Percentiles rank a stretch among this genome's conserved stretches.
Evolutionary conservation across 2,329 filamentous ascomycete genomes (phyloP).

Genomic region (Tolypocladium album): DNA sequence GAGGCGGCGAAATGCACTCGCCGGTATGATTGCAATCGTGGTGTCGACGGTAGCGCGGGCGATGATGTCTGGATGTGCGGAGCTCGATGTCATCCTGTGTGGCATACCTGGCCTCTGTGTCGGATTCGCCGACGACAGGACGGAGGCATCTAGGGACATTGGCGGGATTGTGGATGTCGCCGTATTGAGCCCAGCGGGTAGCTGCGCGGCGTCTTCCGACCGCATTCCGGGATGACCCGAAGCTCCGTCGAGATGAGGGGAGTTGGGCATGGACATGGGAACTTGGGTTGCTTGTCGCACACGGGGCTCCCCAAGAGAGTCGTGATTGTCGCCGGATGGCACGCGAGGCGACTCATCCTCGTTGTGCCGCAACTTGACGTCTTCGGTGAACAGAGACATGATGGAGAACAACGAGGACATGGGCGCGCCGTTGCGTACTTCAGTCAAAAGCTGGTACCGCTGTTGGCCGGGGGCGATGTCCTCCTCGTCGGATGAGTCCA

Average conservation of each 20-base stretch:
- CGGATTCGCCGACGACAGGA: conserved; percentile 15
- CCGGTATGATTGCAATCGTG: conserved; percentile 95
- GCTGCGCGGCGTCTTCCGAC: conserved; percentile 7
- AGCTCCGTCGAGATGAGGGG: conserved; percentile 25
- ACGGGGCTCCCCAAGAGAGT: conserved; percentile 10
- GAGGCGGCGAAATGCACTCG: conserved; percentile 84
- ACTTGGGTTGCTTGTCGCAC: conserved; percentile 4
- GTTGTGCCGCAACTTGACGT: conserved; percentile 70
- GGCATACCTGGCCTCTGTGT: conserved; percentile 26
- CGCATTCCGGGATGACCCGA: conserved; percentile 5
- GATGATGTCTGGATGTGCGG: conserved; percentile 92
- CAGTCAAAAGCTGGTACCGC: conserved; percentile 88
- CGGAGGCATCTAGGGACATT: conserved; percentile 52
- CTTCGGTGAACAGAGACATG: conserved; percentile 91
- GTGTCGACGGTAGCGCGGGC: conserved; percentile 94
- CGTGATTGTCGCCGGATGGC: conserved; percentile 11
- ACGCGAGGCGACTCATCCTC: conserved; percentile 36
- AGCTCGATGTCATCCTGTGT: conserved; percentile 47
- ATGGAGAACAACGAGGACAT: conserved; percentile 99
- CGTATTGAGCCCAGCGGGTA: conserved; percentile 2
- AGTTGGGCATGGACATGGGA: conserved; percentile 22
- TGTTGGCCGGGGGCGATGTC: conserved; percentile 58
- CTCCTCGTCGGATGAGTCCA: conserved; percentile 52
- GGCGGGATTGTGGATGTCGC: conserved; percentile 53
- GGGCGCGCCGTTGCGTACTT: conserved; percentile 93